Percentiles rank a stretch among this genome's conserved stretches.
phyloP scores from a whole-genome alignment of 169 alveolate species.

The Eimeria falciformis region DNA sequence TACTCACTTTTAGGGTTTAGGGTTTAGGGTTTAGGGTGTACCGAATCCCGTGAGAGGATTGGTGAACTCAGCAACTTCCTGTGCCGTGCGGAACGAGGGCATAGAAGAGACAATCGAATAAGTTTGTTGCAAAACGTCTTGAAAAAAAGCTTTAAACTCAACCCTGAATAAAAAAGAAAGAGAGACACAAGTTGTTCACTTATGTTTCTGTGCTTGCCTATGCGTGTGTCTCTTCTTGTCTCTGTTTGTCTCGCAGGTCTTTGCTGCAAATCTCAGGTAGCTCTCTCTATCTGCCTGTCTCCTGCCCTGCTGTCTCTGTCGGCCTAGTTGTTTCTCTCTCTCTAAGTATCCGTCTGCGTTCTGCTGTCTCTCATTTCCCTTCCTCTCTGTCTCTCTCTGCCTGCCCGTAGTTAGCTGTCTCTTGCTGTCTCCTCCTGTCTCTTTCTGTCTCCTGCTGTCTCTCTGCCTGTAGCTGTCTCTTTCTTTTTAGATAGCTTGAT shows the following conservation, averaged over 20 bases:
- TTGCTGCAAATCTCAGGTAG: too few relatives aligned
- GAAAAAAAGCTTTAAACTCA: constrained; percentile 27
- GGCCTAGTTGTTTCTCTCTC: too few relatives aligned
- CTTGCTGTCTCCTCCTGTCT: background rate
- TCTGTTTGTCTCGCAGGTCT: too few relatives aligned
- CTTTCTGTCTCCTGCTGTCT: background rate
- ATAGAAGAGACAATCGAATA: constrained; percentile 70
- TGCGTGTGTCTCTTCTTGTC: too few relatives aligned
- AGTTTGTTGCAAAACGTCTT: constrained; percentile 63
- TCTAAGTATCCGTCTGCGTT: too few relatives aligned
- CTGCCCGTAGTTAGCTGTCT: too few relatives aligned
- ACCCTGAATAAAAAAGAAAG: background rate
- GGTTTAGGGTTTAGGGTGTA: constrained; percentile 55
- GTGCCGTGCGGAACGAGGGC: constrained; percentile 67
- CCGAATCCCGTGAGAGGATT: constrained; percentile 46
- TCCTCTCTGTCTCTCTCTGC: too few relatives aligned
- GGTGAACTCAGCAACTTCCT: constrained; percentile 78
- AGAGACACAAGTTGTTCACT: background rate
- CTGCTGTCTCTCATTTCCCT: too few relatives aligned
- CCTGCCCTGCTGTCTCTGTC: background rate
- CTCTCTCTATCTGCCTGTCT: too few relatives aligned
- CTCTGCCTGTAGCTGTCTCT: background rate
- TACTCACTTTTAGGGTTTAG: constrained; percentile 4
- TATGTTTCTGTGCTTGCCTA: background rate
- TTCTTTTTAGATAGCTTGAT: background rate